Conservation (phyloP, 805 yeast genomes). For the Kodamaea jinghongensis region DNA sequence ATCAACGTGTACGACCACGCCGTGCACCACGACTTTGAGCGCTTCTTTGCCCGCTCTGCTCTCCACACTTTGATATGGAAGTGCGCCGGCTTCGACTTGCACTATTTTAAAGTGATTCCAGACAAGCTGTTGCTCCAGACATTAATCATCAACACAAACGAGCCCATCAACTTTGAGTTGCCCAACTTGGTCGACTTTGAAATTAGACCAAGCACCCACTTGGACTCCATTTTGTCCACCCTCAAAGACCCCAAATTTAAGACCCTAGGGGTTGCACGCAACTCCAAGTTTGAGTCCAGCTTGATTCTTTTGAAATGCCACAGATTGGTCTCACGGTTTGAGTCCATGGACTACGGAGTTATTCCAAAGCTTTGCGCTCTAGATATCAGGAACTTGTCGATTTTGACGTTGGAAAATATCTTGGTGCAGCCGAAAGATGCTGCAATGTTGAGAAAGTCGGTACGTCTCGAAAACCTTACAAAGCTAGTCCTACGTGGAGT, state of each 20-base stretch:
- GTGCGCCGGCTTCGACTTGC: slow-evolving; percentile 27
- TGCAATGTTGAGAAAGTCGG: slow-evolving; percentile 13
- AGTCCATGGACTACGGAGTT: neutral
- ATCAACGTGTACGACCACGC: slow-evolving; percentile 34
- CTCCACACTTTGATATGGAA: slow-evolving; percentile 33
- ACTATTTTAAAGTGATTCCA: slow-evolving; percentile 30
- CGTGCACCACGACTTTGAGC: slow-evolving; percentile 22
- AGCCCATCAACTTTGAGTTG: slow-evolving; percentile 17
- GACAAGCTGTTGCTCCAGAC: slow-evolving; percentile 22
- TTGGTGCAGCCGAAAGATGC: slow-evolving; percentile 24
- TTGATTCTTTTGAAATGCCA: slow-evolving; percentile 15
- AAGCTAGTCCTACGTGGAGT: slow-evolving; percentile 32
- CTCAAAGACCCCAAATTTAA: neutral
- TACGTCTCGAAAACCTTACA: slow-evolving; percentile 20
- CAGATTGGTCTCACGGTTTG: slow-evolving; percentile 12
- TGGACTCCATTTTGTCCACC: slow-evolving; percentile 9
- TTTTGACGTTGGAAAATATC: slow-evolving; percentile 24
- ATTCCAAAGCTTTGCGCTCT: slow-evolving; percentile 3
- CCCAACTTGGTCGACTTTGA: slow-evolving; percentile 31
- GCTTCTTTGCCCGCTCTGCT: slow-evolving; percentile 25
- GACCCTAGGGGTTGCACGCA: slow-evolving; percentile 1
- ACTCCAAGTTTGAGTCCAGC: slow-evolving; percentile 2
- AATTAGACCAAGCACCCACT: slow-evolving; percentile 26
- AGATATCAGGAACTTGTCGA: slow-evolving; percentile 12
- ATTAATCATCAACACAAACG: slow-evolving; percentile 27